phyloP scores from a whole-genome alignment of 2,329 filamentous ascomycete species.

The Talaromyces verruculosus region DNA sequence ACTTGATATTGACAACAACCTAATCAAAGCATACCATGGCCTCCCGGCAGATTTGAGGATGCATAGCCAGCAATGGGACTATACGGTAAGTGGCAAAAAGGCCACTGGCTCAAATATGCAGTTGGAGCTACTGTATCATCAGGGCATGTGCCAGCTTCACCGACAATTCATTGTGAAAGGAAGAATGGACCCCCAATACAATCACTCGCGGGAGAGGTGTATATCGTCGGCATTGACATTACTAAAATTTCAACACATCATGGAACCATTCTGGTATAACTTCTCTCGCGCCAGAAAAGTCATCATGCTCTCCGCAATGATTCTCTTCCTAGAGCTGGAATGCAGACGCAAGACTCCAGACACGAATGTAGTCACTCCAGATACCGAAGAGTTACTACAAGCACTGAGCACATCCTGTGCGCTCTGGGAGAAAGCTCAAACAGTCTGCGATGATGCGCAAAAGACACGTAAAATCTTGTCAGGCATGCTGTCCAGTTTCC shows the following conservation, averaged over 20 bases:
- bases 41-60: slow-evolving; percentile 65
- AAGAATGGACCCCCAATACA: slow-evolving; percentile 74
- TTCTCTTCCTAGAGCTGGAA: slow-evolving; percentile 20
- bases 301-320: slow-evolving; percentile 15
- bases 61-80: slow-evolving; percentile 4
- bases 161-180: slow-evolving; percentile 78
- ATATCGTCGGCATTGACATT: slow-evolving; percentile 61
- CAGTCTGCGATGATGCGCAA: slow-evolving; percentile 10
- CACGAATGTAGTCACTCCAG: neutral
- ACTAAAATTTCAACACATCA: slow-evolving; percentile 10
- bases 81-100: slow-evolving; percentile 6
- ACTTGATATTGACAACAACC: slow-evolving; percentile 59
- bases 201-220: slow-evolving; percentile 82
- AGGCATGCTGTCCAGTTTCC: slow-evolving; percentile 16
- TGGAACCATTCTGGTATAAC: slow-evolving; percentile 16
- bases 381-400: slow-evolving; percentile 6
- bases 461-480: slow-evolving; percentile 15
- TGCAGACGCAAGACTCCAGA: slow-evolving; percentile 13
- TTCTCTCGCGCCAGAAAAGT: slow-evolving; percentile 14
- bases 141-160: slow-evolving; percentile 87
- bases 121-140: slow-evolving; percentile 64
- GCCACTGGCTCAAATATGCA: slow-evolving; percentile 13
- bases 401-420: slow-evolving; percentile 16
- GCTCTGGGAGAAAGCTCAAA: slow-evolving; percentile 14
- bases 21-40: slow-evolving; percentile 59